These are phyloP conservation scores for Priceomyces carsonii DNA, from an alignment of 805 yeast species.

Conservation along the genomic window DNA sequence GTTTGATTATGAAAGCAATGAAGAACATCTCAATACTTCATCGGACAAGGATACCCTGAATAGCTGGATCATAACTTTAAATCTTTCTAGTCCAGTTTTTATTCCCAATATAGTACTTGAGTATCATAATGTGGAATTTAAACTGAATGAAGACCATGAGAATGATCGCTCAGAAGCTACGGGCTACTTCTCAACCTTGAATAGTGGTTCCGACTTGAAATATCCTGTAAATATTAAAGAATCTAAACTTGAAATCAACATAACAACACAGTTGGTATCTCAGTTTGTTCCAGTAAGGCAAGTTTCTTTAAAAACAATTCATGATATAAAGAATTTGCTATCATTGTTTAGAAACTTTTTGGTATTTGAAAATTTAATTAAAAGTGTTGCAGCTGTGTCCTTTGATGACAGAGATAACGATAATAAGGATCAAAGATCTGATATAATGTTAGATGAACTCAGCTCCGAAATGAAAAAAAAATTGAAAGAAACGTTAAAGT, in stretches of 20 bases:
- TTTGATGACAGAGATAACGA: slow-evolving; percentile 2
- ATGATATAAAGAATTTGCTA: slow-evolving; percentile 24
- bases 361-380: slow-evolving; percentile 22
- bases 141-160: slow-evolving; percentile 1
- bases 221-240: slow-evolving; percentile 1
- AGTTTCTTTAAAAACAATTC: slow-evolving; percentile 22
- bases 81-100: slow-evolving; percentile 24
- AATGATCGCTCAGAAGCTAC: no score
- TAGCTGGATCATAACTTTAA: slow-evolving; percentile 28
- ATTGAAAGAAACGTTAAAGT: slow-evolving; percentile 33
- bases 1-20: slow-evolving; percentile 16
- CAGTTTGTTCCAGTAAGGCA: slow-evolving; percentile 22
- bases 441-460: slow-evolving; percentile 11
- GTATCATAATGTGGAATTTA: slow-evolving; percentile 22
- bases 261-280: slow-evolving; percentile 6
- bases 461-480: slow-evolving; percentile 26
- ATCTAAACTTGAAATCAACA: slow-evolving; percentile 1
- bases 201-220: slow-evolving; percentile 6
- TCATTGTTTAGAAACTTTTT: slow-evolving; percentile 33
- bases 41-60: slow-evolving; percentile 7
- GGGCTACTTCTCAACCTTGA: slow-evolving; percentile 10
- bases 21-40: slow-evolving; percentile 6
- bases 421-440: not conserved
- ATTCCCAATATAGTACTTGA: slow-evolving; percentile 31
- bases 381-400: slow-evolving; percentile 1